Conservation (phyloP, 1,284 basidiomycete species). For the Phlebopus sp. region DNA sequence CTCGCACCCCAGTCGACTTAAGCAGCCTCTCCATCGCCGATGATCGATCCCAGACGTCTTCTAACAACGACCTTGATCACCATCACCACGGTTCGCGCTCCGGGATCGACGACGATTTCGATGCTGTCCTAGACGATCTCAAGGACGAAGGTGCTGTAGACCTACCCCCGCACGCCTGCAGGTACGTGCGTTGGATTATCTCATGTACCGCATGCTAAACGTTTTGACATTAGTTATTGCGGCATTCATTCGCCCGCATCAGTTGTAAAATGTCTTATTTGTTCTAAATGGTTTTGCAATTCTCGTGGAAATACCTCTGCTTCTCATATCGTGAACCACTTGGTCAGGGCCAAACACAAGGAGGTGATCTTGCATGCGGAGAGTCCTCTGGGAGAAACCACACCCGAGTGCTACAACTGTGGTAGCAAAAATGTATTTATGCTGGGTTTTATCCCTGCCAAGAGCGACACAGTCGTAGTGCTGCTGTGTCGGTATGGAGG, state of each 20-base stretch:
- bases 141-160: constrained; percentile 85
- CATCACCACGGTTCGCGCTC: constrained; percentile 31
- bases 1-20: constrained; percentile 56
- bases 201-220: constrained; percentile 8
- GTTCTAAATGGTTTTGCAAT: constrained; percentile 99
- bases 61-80: constrained; percentile 39
- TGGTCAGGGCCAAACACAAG: constrained; percentile 98
- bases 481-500: constrained; percentile 85
- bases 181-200: constrained; percentile 46
- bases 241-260: constrained; percentile 98
- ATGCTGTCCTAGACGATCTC: constrained; percentile 83
- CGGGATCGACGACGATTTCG: constrained; percentile 78
- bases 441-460: constrained; percentile 98
- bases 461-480: constrained; percentile 98
- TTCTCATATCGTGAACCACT: constrained; percentile 98
- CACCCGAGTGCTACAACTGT: constrained; percentile 98
- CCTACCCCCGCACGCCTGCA: constrained; percentile 90
- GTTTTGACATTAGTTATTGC: constrained; percentile 71
- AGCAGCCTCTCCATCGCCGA: constrained; percentile 65
- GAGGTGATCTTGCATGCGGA: constrained; percentile 97
- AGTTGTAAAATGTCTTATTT: constrained; percentile 95
- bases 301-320: constrained; percentile 98
- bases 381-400: constrained; percentile 93
- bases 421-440: constrained; percentile 99
- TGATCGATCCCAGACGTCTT: constrained; percentile 41